Percentiles rank a stretch among this genome's conserved stretches.
Evolutionary conservation across 495 filamentous ascomycete species (phyloP).

Genomic region (Penicillium argentinense): DNA sequence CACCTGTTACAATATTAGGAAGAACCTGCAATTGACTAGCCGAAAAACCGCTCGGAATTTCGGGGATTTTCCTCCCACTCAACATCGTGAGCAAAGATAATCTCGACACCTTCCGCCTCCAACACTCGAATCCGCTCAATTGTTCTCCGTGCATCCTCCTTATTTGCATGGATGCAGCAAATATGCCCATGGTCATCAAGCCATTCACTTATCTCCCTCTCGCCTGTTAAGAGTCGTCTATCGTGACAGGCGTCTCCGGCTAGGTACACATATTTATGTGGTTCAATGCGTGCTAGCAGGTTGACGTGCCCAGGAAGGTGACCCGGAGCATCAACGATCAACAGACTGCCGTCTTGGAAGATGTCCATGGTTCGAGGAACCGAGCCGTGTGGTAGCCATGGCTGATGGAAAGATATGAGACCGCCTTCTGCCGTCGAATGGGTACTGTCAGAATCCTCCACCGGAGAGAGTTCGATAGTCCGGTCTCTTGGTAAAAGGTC

Average conservation of each 20-base stretch:
- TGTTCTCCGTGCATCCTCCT: conserved; percentile 7
- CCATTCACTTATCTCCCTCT: conserved; percentile 41
- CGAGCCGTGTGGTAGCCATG: conserved; percentile 1
- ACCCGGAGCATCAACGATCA: conserved; percentile 43
- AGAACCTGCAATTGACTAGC: too few species aligned
- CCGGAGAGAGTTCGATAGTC: background rate
- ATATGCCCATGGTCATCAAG: conserved; percentile 32
- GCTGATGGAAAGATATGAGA: background rate
- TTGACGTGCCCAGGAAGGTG: conserved; percentile 48
- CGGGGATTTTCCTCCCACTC: too few species aligned
- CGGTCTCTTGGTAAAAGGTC: background rate
- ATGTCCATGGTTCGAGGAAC: conserved; percentile 25
- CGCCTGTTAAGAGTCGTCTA: conserved; percentile 34
- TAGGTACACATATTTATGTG: conserved; percentile 33
- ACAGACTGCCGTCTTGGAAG: conserved; percentile 37
- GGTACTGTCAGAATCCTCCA: too few species aligned
- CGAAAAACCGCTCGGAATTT: too few species aligned
- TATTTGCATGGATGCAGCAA: conserved; percentile 39
- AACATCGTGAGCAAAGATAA: conserved; percentile 10
- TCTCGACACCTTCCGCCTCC: conserved; percentile 2
- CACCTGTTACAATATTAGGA: background rate
- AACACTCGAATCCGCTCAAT: conserved; percentile 2
- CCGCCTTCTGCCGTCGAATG: too few species aligned
- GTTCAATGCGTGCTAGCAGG: conserved; percentile 28
- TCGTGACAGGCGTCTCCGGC: conserved; percentile 50